Conservation (phyloP, 1,284 basidiomycete species). For the Phenoliferia sp. region DNA sequence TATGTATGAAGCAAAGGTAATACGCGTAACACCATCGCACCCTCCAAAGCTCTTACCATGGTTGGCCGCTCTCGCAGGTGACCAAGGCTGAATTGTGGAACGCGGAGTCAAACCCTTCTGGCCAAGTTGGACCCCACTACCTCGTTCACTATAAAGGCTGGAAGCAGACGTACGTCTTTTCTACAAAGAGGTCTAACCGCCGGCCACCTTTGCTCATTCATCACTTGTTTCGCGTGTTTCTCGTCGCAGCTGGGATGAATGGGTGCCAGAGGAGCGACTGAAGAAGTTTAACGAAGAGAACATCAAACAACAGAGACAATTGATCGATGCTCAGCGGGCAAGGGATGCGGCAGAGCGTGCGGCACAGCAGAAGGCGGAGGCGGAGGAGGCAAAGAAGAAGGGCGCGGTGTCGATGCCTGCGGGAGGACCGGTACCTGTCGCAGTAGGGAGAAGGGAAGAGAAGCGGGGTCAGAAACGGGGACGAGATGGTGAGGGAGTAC, state of each 20-base stretch:
- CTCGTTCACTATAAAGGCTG: slow-evolving; percentile 99
- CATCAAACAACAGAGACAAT: slow-evolving; percentile 62
- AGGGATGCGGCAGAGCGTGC: slow-evolving; percentile 44
- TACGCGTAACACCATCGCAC: slow-evolving; percentile 21
- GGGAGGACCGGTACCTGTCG: neutral
- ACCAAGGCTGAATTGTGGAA: slow-evolving; percentile 74
- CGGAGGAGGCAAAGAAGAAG: slow-evolving; percentile 39
- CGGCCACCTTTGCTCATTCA: neutral
- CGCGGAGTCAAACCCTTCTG: slow-evolving; percentile 61
- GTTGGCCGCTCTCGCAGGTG: slow-evolving; percentile 47
- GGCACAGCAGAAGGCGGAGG: slow-evolving; percentile 26
- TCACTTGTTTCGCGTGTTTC: neutral
- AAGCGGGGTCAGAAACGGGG: slow-evolving; percentile 29
- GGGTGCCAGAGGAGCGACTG: slow-evolving; percentile 78
- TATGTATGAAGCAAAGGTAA: slow-evolving; percentile 80
- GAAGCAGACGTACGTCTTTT: slow-evolving; percentile 83
- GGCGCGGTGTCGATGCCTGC: slow-evolving; percentile 40
- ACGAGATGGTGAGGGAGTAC: slow-evolving; percentile 32
- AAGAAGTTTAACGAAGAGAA: slow-evolving; percentile 85
- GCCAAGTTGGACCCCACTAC: slow-evolving; percentile 72
- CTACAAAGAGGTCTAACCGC: too few relatives aligned
- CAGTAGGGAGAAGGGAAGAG: slow-evolving; percentile 3
- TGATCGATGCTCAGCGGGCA: slow-evolving; percentile 53
- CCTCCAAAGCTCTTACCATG: neutral
- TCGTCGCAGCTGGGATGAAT: slow-evolving; percentile 88